These are phyloP conservation scores for Metschnikowia arizonensis DNA, from an alignment of 805 yeast species.

Conservation along the genomic window DNA sequence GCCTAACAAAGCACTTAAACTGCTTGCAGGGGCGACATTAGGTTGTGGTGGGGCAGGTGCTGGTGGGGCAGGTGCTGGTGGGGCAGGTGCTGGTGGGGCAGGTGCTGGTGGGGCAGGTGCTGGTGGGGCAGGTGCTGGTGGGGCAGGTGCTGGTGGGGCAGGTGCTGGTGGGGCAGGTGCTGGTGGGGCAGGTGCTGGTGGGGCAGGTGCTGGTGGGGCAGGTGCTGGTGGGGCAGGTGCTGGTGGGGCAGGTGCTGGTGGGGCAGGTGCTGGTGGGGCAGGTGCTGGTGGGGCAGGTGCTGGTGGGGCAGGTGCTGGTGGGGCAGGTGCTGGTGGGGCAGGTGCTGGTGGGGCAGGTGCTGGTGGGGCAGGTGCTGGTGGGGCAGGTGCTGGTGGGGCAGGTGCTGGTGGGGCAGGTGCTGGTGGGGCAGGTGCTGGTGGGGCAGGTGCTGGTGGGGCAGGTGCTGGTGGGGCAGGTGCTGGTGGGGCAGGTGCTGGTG, in stretches of 20 bases:
- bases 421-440: neutral
- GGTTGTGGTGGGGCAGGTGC: neutral
- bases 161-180: slow-evolving; percentile 13
- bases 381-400: too few species aligned
- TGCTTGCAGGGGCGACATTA: slow-evolving; percentile 14
- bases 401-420: too few species aligned
- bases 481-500: slow-evolving; percentile 10
- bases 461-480: slow-evolving; percentile 14
- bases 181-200: slow-evolving; percentile 1
- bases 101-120: neutral
- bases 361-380: slow-evolving; percentile 1
- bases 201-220: neutral
- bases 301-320: neutral
- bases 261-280: slow-evolving; percentile 3
- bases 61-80: neutral
- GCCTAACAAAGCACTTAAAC: slow-evolving; percentile 50
- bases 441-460: neutral
- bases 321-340: neutral
- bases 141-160: slow-evolving; percentile 12
- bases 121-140: slow-evolving; percentile 6
- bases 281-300: too few species aligned
- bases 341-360: slow-evolving; percentile 9
- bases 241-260: slow-evolving; percentile 4
- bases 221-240: slow-evolving; percentile 4
- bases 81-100: neutral